Conservation (phyloP, 1,139 yeast genomes). For the Kodamaea ohmeri region DNA sequence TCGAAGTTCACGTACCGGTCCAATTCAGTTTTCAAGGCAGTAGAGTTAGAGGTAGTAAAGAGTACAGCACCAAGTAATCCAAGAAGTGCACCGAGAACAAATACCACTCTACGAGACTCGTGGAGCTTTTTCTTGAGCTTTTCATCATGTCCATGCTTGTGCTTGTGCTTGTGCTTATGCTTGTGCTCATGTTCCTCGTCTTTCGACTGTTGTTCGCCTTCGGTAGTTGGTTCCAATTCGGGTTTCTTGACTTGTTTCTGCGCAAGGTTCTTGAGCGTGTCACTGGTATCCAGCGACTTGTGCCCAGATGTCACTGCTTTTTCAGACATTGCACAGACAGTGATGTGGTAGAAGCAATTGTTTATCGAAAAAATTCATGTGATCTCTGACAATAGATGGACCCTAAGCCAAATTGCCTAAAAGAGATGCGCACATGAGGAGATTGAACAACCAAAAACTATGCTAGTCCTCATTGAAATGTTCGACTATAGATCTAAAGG, state of each 20-base stretch:
- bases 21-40: conserved; percentile 41
- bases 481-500: no score
- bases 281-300: background rate
- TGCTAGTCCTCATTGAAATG: no score
- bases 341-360: background rate
- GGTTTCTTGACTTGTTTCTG: conserved; percentile 1
- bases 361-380: background rate
- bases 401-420: background rate
- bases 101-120: conserved; percentile 47
- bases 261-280: conserved; percentile 2
- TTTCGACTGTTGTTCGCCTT: no score
- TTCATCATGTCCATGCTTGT: conserved; percentile 1
- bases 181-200: background rate
- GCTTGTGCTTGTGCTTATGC: background rate
- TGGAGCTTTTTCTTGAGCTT: conserved; percentile 18
- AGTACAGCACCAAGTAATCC: conserved; percentile 68
- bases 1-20: conserved; percentile 59
- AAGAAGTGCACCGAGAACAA: conserved; percentile 58
- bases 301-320: conserved; percentile 1
- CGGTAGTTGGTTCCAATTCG: background rate
- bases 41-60: conserved; percentile 50
- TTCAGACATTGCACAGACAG: background rate
- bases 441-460: no score
- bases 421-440: no score
- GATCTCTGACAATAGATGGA: background rate